Evolutionary conservation across 805 yeast genomes (phyloP).

Genomic region (Maudiozyma saulgeensis): DNA sequence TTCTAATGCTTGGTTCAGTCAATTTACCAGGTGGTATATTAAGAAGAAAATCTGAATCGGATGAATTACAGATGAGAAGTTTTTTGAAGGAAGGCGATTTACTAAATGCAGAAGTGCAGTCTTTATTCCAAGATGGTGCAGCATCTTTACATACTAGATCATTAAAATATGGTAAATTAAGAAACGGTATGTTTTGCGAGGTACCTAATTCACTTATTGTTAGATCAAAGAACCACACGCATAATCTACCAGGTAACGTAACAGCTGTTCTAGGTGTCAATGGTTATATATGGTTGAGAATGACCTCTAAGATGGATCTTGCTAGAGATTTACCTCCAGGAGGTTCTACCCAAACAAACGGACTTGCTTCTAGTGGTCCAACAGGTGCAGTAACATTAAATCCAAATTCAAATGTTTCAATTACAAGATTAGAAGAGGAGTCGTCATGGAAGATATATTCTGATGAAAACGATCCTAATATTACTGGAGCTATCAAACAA

Average conservation of each 20-base stretch:
- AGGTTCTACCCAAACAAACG: conserved; percentile 18
- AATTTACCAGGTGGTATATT: conserved; percentile 95
- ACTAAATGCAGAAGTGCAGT: conserved; percentile 91
- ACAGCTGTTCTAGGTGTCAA: conserved; percentile 87
- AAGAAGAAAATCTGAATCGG: conserved; percentile 88
- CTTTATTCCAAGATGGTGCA: conserved; percentile 77
- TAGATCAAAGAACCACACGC: conserved; percentile 79
- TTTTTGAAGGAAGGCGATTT: conserved; percentile 93
- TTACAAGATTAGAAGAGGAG: conserved; percentile 84
- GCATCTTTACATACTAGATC: conserved; percentile 95
- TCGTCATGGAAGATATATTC: conserved; percentile 92
- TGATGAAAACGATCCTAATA: conserved; percentile 68
- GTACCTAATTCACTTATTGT: conserved; percentile 80
- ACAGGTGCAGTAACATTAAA: conserved; percentile 24
- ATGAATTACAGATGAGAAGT: conserved; percentile 91
- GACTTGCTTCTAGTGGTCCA: conserved; percentile 26
- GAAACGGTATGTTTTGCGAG: conserved; percentile 76
- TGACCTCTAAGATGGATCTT: conserved; percentile 37
- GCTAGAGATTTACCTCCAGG: conserved; percentile 24
- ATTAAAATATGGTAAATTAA: conserved; percentile 84
- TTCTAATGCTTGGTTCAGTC: conserved; percentile 86
- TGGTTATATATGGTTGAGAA: conserved; percentile 88
- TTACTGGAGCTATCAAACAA: conserved; percentile 50
- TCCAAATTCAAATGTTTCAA: conserved; percentile 41
- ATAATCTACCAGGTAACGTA: conserved; percentile 87